Conservation (phyloP, 495 filamentous ascomycete species). For the Penicillium ochrochloron region DNA sequence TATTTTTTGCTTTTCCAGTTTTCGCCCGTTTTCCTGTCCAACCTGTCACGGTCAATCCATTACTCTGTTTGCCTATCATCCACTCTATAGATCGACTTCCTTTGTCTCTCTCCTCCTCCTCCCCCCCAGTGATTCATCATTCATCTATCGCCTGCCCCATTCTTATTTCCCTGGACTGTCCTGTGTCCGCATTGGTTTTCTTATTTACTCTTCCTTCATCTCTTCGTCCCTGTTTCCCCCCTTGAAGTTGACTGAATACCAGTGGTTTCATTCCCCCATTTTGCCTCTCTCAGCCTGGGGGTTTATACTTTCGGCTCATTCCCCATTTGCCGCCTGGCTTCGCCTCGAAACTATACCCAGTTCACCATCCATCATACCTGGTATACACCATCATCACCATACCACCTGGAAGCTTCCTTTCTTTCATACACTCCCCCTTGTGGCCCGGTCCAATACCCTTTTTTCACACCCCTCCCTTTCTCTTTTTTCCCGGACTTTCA, state of each 20-base stretch:
- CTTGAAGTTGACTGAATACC: slow-evolving; percentile 7
- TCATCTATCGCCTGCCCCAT: background rate
- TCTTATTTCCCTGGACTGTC: background rate
- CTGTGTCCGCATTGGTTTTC: background rate
- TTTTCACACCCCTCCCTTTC: slow-evolving; percentile 16
- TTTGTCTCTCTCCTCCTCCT: background rate
- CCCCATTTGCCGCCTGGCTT: slow-evolving; percentile 17
- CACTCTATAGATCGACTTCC: background rate
- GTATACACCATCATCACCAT: background rate
- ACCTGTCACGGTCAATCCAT: too few species aligned
- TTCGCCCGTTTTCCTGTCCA: background rate
- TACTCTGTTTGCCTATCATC: background rate
- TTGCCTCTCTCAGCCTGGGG: background rate
- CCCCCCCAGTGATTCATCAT: background rate
- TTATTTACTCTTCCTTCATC: slow-evolving; percentile 7
- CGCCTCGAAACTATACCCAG: slow-evolving; percentile 13
- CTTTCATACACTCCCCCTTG: slow-evolving; percentile 15
- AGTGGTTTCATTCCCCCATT: slow-evolving; percentile 19
- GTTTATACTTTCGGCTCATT: slow-evolving; percentile 21
- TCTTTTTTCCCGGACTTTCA: slow-evolving; percentile 3
- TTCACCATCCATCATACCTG: too few species aligned
- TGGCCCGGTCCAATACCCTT: slow-evolving; percentile 10
- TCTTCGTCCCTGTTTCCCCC: slow-evolving; percentile 13
- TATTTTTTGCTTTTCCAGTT: background rate
- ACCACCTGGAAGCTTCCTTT: background rate